Percentiles rank a stretch among this genome's conserved stretches.
These are phyloP conservation scores for Crithidia brevicula DNA, from an alignment of 208 protist species.

Conservation along the genomic window DNA sequence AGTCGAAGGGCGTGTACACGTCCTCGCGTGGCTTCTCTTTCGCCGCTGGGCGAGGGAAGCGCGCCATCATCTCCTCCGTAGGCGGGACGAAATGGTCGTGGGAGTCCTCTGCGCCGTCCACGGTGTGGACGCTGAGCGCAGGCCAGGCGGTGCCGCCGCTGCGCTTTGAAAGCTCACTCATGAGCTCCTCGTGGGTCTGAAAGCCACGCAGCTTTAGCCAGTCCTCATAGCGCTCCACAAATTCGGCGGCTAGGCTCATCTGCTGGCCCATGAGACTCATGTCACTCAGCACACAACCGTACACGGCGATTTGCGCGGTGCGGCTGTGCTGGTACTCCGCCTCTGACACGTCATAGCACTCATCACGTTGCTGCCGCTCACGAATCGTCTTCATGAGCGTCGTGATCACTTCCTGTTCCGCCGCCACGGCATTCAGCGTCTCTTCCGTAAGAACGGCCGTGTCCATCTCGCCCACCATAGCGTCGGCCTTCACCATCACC, in stretches of 20 bases:
- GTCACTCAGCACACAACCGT: conserved; percentile 80
- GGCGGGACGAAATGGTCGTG: conserved; percentile 47
- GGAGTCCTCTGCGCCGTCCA: neutral
- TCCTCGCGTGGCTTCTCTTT: neutral
- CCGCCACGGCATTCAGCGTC: conserved; percentile 46
- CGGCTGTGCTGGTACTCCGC: conserved; percentile 58
- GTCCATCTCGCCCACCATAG: conserved; percentile 34
- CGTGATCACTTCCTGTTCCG: conserved; percentile 68
- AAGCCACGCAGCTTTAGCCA: conserved; percentile 74
- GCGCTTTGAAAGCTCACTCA: conserved; percentile 44
- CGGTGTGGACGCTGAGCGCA: conserved; percentile 19
- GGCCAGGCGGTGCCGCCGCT: conserved; percentile 37
- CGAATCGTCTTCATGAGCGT: conserved; percentile 64
- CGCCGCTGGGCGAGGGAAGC: conserved; percentile 7
- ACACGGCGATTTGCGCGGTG: conserved; percentile 66
- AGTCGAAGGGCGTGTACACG: neutral
- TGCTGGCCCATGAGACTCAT: conserved; percentile 72
- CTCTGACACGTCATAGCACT: conserved; percentile 42
- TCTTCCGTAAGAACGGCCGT: conserved; percentile 30
- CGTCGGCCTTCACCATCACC: conserved; percentile 7
- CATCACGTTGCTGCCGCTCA: conserved; percentile 48
- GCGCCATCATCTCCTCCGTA: conserved; percentile 31
- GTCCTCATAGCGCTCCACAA: conserved; percentile 69
- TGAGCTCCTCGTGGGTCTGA: conserved; percentile 51
- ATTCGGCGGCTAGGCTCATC: conserved; percentile 45